A percentile compares a stretch with the other conserved stretches of the same genome.
These are phyloP conservation scores for Calocybe indica DNA, from an alignment of 768 basidiomycete species.

Conservation along the genomic window DNA sequence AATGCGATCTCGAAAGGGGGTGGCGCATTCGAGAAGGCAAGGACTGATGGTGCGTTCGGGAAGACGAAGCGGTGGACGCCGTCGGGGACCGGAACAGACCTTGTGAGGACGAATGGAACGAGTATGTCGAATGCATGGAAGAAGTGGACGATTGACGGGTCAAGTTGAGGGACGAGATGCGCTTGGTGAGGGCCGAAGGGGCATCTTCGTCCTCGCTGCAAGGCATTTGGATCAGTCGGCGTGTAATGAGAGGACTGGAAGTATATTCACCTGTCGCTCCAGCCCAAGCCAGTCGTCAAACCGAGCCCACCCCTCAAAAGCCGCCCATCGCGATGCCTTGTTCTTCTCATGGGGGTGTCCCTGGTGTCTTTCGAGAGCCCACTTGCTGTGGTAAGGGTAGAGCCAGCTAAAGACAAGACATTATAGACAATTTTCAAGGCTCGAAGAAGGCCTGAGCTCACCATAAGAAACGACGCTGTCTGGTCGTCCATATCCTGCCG, in stretches of 20 bases:
- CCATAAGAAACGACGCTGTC: too few species aligned
- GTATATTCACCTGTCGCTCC: slow-evolving; percentile 62
- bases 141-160: slow-evolving; percentile 38
- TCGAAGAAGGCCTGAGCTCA: too few species aligned
- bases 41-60: too few species aligned
- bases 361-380: slow-evolving; percentile 46
- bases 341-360: slow-evolving; percentile 50
- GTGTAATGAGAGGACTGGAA: slow-evolving; percentile 3
- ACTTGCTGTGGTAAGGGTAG: slow-evolving; percentile 22
- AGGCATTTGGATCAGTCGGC: slow-evolving; percentile 3
- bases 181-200: slow-evolving; percentile 58
- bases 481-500: too few species aligned
- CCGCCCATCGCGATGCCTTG: slow-evolving; percentile 57
- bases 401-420: too few species aligned
- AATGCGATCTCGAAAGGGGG: too few species aligned
- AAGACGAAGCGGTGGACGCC: too few species aligned
- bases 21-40: too few species aligned
- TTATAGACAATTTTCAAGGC: too few species aligned
- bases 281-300: slow-evolving; percentile 65
- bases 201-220: slow-evolving; percentile 70
- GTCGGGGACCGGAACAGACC: too few species aligned
- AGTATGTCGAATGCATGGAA: slow-evolving; percentile 25
- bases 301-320: slow-evolving; percentile 58
- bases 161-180: slow-evolving; percentile 53
- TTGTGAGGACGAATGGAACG: too few species aligned